Percentiles rank a stretch among this genome's conserved stretches.
Evolutionary conservation across 495 filamentous ascomycete genomes (phyloP).

Genomic region (Penicillium malachiteum): DNA sequence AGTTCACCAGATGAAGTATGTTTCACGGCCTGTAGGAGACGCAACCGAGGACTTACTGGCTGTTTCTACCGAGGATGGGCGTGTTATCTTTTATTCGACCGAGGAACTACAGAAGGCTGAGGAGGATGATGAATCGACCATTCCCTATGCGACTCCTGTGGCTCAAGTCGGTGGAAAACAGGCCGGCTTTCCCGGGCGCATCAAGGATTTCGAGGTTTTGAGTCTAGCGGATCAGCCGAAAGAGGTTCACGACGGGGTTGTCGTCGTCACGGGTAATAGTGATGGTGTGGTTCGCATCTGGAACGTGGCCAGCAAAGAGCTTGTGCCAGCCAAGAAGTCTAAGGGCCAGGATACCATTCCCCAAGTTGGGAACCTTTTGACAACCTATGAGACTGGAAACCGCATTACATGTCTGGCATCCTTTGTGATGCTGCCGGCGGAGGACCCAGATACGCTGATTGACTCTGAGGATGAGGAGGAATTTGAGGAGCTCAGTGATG

Average conservation of each 20-base stretch:
- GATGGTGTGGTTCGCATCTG: constrained; percentile 81
- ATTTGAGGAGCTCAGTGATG: constrained; percentile 45
- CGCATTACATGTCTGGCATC: constrained; percentile 86
- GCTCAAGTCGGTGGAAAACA: constrained; percentile 76
- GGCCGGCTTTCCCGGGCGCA: constrained; percentile 62
- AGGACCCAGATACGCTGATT: constrained; percentile 33
- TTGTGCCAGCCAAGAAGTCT: constrained; percentile 19
- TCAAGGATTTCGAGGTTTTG: constrained; percentile 85
- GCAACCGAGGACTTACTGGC: constrained; percentile 57
- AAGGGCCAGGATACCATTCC: constrained; percentile 40
- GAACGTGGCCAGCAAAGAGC: constrained; percentile 47
- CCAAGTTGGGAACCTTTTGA: constrained; percentile 71
- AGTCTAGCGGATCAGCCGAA: constrained; percentile 36
- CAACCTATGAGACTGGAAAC: constrained; percentile 78
- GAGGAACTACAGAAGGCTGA: constrained; percentile 32
- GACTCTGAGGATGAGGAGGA: constrained; percentile 39
- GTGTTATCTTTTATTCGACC: constrained; percentile 81
- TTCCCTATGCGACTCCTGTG: constrained; percentile 56
- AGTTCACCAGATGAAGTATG: constrained; percentile 76
- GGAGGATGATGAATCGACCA: constrained; percentile 35
- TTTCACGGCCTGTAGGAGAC: constrained; percentile 46
- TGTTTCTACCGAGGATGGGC: constrained; percentile 90
- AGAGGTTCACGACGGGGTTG: constrained; percentile 36
- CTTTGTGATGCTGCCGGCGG: constrained; percentile 69
- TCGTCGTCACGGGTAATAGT: constrained; percentile 76